Base-by-base conservation (phyloP, 2,329 filamentous ascomycete species). In the Colletotrichum liaoningense region DNA sequence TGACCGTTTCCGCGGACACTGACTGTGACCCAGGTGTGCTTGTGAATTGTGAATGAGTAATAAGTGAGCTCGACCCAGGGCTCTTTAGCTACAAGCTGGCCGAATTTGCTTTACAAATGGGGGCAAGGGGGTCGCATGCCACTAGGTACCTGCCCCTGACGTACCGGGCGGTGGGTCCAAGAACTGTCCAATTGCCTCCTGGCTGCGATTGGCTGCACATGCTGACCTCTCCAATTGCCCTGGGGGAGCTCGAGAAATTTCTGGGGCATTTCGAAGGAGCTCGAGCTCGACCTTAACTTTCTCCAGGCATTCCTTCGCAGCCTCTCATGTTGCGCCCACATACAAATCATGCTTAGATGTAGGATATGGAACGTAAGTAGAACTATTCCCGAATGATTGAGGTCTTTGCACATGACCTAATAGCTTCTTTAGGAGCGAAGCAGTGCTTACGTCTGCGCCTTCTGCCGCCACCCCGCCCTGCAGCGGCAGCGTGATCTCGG, bases 271-370 rank as follows among this genome's bases (percentile, higher is more conserved):
- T 60, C 24, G 38, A 22, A 30, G 28, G 24, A 63, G 30, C 54
- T 62, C 26, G 46, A 28, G 46, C 19, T 33, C 30, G 9, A 24
- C 42, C 19, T 56, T 16, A 12, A 56, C 55, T 63, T 19, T 66
- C 54, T 58, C 67, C 55, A 64, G 28, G 42, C 42, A 42, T 49
- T 11, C 57, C n/a, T 65, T 35, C 38, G 65, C 63, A 62, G 54
- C 69, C 46, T 73, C 55, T 38, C 55, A 67, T 58, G 73, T 69
- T 67, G 65, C 74, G 69, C 58, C 52, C 54, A 42, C 59, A 35
- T 42, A 59, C 33, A 68, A 58, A 75, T 22, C 75, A 87, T 87
- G 85, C 83, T 87, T 74, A 84, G 84, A 80, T 81, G 81, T 76
- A 81, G 81, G 75, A 73, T 80, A 77, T 83, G 81, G 78, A 82